Evolutionary conservation across 23 red algal species (phyloP).

Genomic region (Gracilaria caudata): DNA sequence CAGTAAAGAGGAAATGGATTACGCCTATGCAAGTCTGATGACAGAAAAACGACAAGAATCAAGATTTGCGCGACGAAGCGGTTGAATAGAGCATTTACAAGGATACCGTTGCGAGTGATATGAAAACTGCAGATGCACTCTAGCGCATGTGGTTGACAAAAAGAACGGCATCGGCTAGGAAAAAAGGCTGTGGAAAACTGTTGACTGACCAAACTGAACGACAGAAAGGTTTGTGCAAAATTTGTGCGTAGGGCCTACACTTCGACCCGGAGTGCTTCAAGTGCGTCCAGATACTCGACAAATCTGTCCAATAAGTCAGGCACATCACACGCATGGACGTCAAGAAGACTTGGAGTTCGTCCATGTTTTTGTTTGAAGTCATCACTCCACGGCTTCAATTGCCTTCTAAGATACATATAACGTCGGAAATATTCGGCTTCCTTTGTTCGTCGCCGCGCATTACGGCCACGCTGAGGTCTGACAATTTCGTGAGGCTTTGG

Average conservation of each 20-base stretch:
- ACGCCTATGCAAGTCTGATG: neutral
- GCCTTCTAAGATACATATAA: constrained; percentile 65
- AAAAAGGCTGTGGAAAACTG: constrained; percentile 1
- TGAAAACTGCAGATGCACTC: neutral
- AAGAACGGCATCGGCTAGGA: neutral
- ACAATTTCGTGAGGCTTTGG: constrained; percentile 51
- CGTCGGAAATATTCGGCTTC: constrained; percentile 57
- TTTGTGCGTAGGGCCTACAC: neutral
- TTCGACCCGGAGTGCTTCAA: constrained; percentile 47
- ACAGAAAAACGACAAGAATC: neutral
- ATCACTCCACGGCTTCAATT: constrained; percentile 73
- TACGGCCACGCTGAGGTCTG: constrained; percentile 31
- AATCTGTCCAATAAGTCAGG: constrained; percentile 68
- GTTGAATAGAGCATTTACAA: neutral
- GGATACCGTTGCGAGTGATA: neutral
- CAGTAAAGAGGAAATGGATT: no score
- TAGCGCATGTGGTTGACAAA: neutral
- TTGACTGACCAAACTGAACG: neutral
- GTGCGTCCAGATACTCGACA: constrained; percentile 62
- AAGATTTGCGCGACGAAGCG: neutral
- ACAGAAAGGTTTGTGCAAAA: neutral
- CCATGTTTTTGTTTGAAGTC: constrained; percentile 54
- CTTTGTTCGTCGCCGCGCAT: constrained; percentile 32
- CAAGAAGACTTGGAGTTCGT: constrained; percentile 61
- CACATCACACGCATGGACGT: constrained; percentile 50